Evolutionary conservation across 805 yeast genomes (phyloP).

Genomic region (Pichia nakasei): DNA sequence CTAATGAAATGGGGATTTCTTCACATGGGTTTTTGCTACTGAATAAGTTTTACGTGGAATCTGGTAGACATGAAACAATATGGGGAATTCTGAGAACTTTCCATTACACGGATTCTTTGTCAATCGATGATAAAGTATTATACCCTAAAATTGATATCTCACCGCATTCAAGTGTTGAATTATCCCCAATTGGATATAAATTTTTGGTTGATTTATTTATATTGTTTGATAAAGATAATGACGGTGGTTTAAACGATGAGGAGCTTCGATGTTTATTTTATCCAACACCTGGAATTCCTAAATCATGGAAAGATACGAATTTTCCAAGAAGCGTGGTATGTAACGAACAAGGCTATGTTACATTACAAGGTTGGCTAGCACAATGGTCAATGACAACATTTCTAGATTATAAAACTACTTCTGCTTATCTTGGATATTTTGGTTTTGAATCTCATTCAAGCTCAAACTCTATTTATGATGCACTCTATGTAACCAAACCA

Average conservation of each 20-base stretch:
- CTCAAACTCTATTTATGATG: constrained; percentile 26
- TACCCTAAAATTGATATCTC: constrained; percentile 74
- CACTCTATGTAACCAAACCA: constrained; percentile 75
- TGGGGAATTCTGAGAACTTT: constrained; percentile 91
- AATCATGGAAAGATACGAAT: constrained; percentile 72
- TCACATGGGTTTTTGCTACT: constrained; percentile 68
- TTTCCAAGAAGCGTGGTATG: constrained; percentile 87
- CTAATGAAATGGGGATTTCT: constrained; percentile 46
- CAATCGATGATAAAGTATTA: constrained; percentile 71
- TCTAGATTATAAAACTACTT: constrained; percentile 71
- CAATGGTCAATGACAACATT: constrained; percentile 98
- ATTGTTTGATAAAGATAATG: constrained; percentile 88
- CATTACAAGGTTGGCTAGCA: constrained; percentile 97
- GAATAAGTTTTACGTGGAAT: constrained; percentile 77
- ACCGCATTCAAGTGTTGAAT: constrained; percentile 70
- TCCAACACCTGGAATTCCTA: constrained; percentile 92
- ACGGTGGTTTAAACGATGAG: constrained; percentile 78
- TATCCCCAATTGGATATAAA: constrained; percentile 86
- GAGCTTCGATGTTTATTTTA: constrained; percentile 66
- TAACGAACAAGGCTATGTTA: constrained; percentile 81
- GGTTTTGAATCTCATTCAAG: constrained; percentile 57
- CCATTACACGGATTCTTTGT: constrained; percentile 85
- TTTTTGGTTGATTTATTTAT: constrained; percentile 86
- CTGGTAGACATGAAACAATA: constrained; percentile 91
- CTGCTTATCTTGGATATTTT: constrained; percentile 81